Percentiles rank a stretch among this genome's conserved stretches.
Evolutionary conservation across 352 stramenopile genomes (phyloP).

Genomic region (Thraustotheca clavata): DNA sequence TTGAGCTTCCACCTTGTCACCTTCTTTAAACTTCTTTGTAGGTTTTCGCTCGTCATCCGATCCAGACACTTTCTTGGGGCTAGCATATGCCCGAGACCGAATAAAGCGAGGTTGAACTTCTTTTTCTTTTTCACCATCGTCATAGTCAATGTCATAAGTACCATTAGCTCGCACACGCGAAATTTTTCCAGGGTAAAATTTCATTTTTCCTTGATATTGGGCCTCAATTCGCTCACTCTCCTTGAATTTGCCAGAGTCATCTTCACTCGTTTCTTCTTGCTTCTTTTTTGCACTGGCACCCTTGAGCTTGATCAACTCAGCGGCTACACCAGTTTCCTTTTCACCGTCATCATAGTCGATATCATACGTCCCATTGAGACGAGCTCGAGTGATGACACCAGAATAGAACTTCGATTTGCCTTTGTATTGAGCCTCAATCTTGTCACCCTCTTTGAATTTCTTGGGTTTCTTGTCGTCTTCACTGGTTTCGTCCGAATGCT

Average conservation of each 20-base stretch:
- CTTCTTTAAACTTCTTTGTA: constrained; percentile 21
- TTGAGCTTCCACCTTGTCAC: constrained; percentile 22
- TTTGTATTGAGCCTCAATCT: constrained; percentile 56
- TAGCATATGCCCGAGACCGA: background rate
- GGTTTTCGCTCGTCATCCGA: constrained; percentile 10
- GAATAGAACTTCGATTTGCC: constrained; percentile 60
- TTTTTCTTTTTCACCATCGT: constrained; percentile 63
- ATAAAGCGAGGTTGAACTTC: constrained; percentile 23
- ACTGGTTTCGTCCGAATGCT: background rate
- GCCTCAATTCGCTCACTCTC: constrained; percentile 34
- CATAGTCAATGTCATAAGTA: constrained; percentile 63
- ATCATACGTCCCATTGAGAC: constrained; percentile 60
- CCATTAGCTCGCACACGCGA: constrained; percentile 33
- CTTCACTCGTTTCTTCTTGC: constrained; percentile 7
- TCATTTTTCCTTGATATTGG: constrained; percentile 41
- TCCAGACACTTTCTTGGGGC: background rate
- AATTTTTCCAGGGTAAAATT: constrained; percentile 45
- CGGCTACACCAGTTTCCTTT: constrained; percentile 38
- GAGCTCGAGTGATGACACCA: constrained; percentile 48
- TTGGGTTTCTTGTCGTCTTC: constrained; percentile 23
- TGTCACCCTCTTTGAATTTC: constrained; percentile 37
- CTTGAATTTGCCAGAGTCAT: constrained; percentile 23
- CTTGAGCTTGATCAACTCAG: constrained; percentile 29
- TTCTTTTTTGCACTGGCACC: constrained; percentile 22
- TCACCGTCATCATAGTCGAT: constrained; percentile 75